phyloP scores from a whole-genome alignment of 495 filamentous ascomycete genomes.

The Bacidia gigantensis region DNA sequence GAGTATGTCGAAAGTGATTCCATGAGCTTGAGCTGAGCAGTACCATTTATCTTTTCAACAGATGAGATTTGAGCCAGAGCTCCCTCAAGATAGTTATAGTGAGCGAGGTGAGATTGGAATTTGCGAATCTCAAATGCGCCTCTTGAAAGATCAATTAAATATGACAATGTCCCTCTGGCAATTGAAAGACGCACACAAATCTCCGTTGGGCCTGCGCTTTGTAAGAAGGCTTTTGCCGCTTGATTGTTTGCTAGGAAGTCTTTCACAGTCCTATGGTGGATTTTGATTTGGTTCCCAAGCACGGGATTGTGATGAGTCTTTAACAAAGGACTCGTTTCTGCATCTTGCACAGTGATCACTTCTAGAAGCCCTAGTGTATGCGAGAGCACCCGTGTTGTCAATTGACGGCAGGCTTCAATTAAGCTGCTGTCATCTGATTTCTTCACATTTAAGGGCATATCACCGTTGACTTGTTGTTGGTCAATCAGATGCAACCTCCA shows the following conservation, averaged over 20 bases:
- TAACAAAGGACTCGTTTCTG: neutral
- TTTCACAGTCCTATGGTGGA: constrained; percentile 1
- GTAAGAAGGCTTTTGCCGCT: constrained; percentile 2
- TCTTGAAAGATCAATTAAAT: too few species aligned
- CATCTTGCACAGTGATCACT: neutral
- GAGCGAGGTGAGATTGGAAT: too few species aligned
- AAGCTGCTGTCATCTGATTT: neutral
- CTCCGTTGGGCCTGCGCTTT: neutral
- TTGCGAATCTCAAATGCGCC: too few species aligned
- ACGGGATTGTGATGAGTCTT: neutral
- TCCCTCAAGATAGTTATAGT: neutral
- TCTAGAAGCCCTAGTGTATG: constrained; percentile 3
- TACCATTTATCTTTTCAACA: neutral
- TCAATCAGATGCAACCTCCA: neutral
- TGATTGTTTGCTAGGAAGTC: constrained; percentile 3
- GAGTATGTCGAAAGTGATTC: neutral
- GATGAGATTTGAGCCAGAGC: neutral
- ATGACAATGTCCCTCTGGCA: constrained; percentile 4
- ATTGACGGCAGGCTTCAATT: neutral
- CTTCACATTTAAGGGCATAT: neutral
- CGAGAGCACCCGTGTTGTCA: neutral
- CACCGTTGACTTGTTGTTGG: neutral
- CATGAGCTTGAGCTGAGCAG: neutral
- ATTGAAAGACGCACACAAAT: neutral
- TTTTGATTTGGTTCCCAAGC: neutral